Percentiles rank a stretch among this genome's conserved stretches.
Evolutionary conservation across 208 protist genomes (phyloP).

Genomic region (Blastocrithidia nonstop): DNA sequence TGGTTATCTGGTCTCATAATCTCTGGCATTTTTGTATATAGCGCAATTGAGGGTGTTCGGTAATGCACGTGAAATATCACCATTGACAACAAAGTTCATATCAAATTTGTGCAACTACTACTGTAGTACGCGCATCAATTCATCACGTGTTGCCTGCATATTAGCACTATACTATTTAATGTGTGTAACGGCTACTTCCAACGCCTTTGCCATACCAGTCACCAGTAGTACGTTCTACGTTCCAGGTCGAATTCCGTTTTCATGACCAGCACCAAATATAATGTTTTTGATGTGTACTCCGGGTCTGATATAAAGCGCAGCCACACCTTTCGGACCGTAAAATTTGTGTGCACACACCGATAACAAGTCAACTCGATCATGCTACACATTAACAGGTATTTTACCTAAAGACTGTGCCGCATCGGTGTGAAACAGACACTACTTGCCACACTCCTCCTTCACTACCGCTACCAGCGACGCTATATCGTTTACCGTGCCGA

Average conservation of each 20-base stretch:
- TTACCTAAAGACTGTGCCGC: slow-evolving; percentile 95
- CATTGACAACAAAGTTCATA: slow-evolving; percentile 66
- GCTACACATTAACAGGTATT: slow-evolving; percentile 89
- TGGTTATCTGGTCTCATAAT: slow-evolving; percentile 8
- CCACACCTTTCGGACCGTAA: slow-evolving; percentile 91
- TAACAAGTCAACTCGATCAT: slow-evolving; percentile 87
- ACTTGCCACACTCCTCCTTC: slow-evolving; percentile 39
- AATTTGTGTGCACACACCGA: slow-evolving; percentile 97
- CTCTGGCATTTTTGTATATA: slow-evolving; percentile 27
- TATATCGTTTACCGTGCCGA: slow-evolving; percentile 86
- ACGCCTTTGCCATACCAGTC: slow-evolving; percentile 57
- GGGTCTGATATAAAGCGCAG: slow-evolving; percentile 52
- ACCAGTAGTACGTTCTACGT: slow-evolving; percentile 77
- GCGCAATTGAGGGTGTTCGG: slow-evolving; percentile 82
- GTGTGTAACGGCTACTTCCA: slow-evolving; percentile 22
- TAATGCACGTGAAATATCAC: slow-evolving; percentile 21
- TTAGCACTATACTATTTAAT: slow-evolving; percentile 13
- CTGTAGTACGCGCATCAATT: slow-evolving; percentile 31
- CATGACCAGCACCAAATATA: slow-evolving; percentile 69
- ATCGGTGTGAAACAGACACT: slow-evolving; percentile 86
- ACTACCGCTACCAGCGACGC: slow-evolving; percentile 43
- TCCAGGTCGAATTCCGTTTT: slow-evolving; percentile 58
- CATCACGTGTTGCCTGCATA: slow-evolving; percentile 47
- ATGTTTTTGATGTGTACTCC: slow-evolving; percentile 44
- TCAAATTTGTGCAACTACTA: slow-evolving; percentile 25